Percentiles rank a stretch among this genome's conserved stretches.
These are phyloP conservation scores for Eucalyptus urophylla DNA, from an alignment of 345 rosid species.

Conservation along the genomic window DNA sequence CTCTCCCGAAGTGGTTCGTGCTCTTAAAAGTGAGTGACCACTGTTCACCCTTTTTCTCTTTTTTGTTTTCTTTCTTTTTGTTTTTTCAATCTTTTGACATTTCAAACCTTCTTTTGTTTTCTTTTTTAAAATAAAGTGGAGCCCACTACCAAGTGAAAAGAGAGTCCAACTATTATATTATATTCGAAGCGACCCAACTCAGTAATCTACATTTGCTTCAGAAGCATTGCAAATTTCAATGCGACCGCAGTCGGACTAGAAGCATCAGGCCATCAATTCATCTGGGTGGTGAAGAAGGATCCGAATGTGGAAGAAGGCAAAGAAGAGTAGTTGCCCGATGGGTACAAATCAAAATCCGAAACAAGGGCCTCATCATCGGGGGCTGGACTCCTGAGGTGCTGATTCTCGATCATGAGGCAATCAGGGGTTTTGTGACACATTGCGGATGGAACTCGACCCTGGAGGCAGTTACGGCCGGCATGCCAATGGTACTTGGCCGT, in stretches of 20 bases:
- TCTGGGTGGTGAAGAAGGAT: slow-evolving; percentile 25
- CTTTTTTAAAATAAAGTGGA: too few species aligned
- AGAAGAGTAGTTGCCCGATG: slow-evolving; percentile 20
- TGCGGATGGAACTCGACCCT: slow-evolving; percentile 65
- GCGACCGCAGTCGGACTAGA: slow-evolving; percentile 19
- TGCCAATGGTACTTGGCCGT: not conserved
- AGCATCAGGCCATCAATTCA: slow-evolving; percentile 20
- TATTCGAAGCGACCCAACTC: slow-evolving; percentile 5
- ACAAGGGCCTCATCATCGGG: slow-evolving; percentile 12
- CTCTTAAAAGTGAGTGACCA: too few species aligned
- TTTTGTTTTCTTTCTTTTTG: too few species aligned
- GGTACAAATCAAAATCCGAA: slow-evolving; percentile 9
- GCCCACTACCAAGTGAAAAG: too few species aligned
- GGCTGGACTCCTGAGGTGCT: slow-evolving; percentile 54
- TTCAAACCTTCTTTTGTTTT: too few species aligned
- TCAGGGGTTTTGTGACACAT: slow-evolving; percentile 57
- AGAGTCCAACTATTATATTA: too few species aligned
- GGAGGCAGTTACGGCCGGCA: slow-evolving; percentile 26
- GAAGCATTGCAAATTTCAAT: slow-evolving; percentile 3
- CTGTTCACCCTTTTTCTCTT: too few species aligned
- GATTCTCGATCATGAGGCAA: slow-evolving; percentile 49
- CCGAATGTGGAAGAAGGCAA: not conserved
- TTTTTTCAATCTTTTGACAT: too few species aligned
- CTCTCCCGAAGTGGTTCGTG: too few species aligned
- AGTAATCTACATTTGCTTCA: slow-evolving; percentile 31